Conservation (phyloP, 2,329 filamentous ascomycete genomes). For the Neocatenulostroma microsporum region DNA sequence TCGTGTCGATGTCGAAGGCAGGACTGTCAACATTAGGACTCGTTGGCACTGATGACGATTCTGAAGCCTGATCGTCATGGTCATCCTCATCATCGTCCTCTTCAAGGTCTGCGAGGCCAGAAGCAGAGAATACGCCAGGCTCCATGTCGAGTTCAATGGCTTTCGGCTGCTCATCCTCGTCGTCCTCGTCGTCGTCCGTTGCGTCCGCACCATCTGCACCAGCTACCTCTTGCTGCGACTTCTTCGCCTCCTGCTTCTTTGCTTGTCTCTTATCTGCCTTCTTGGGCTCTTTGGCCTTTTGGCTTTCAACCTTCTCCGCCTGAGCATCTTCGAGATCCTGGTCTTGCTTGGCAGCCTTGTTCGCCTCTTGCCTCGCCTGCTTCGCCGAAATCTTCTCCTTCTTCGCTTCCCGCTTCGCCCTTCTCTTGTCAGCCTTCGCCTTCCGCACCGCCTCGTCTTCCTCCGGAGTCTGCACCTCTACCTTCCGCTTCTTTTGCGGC, state of each 20-base stretch:
- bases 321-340: too few relatives aligned
- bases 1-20: slow-evolving; percentile 32
- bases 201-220: slow-evolving; percentile 19
- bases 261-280: too few relatives aligned
- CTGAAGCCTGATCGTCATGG: slow-evolving; percentile 16
- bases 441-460: slow-evolving; percentile 26
- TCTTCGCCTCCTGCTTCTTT: slow-evolving; percentile 22
- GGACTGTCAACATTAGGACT: slow-evolving; percentile 33
- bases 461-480: slow-evolving; percentile 23
- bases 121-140: slow-evolving; percentile 22
- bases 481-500: slow-evolving; percentile 37
- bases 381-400: slow-evolving; percentile 24
- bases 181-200: slow-evolving; percentile 16
- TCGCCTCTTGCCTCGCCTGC: slow-evolving; percentile 37
- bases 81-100: slow-evolving; percentile 15
- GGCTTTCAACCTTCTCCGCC: slow-evolving; percentile 34
- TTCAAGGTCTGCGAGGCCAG: slow-evolving; percentile 20
- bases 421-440: slow-evolving; percentile 27
- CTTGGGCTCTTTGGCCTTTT: slow-evolving; percentile 34
- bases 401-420: slow-evolving; percentile 19
- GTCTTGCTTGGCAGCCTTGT: slow-evolving; percentile 40
- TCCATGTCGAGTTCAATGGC: slow-evolving; percentile 22
- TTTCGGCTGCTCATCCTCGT: slow-evolving; percentile 16
- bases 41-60: slow-evolving; percentile 29
- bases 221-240: slow-evolving; percentile 24